Conservation (phyloP, 2,329 filamentous ascomycete genomes). For the Pseudogymnoascus sp. region DNA sequence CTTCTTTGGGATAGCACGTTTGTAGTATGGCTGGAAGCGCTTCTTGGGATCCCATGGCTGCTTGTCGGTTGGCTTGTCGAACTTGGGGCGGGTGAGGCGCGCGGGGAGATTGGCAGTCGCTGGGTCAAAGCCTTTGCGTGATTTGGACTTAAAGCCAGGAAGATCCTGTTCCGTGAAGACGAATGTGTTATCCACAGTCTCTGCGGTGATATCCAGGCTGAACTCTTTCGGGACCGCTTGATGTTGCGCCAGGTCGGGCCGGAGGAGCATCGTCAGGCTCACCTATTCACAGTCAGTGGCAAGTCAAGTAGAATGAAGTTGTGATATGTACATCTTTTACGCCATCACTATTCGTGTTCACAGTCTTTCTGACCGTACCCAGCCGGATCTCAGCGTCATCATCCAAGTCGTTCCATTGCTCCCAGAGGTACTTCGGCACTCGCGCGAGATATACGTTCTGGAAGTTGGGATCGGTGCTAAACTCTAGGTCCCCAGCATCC, state of each 20-base stretch:
- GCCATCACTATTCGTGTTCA: constrained; percentile 45
- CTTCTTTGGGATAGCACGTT: constrained; percentile 72
- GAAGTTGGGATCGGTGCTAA: constrained; percentile 31
- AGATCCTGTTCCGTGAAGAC: constrained; percentile 92
- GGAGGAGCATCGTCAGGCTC: constrained; percentile 60
- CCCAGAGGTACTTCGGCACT: constrained; percentile 73
- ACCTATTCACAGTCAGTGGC: constrained; percentile 28
- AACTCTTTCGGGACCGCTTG: constrained; percentile 81
- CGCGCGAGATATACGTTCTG: constrained; percentile 63
- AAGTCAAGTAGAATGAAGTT: constrained; percentile 20
- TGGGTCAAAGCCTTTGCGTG: constrained; percentile 48
- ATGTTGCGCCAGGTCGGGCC: constrained; percentile 57
- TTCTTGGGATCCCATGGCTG: constrained; percentile 40
- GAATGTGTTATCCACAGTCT: constrained; percentile 73
- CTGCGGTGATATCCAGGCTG: constrained; percentile 62
- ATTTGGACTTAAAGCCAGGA: constrained; percentile 62
- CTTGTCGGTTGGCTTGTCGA: constrained; percentile 40
- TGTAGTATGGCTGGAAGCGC: constrained; percentile 55
- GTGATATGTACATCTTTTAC: constrained; percentile 33
- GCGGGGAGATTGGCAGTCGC: constrained; percentile 52
- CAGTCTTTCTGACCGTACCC: constrained; percentile 55
- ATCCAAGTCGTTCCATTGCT: constrained; percentile 67
- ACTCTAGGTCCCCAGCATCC: constrained; percentile 58
- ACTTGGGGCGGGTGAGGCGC: constrained; percentile 38
- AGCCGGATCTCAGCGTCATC: constrained; percentile 78